Conservation (phyloP, 2,329 filamentous ascomycete species). For the Ophiostoma perfectum region DNA sequence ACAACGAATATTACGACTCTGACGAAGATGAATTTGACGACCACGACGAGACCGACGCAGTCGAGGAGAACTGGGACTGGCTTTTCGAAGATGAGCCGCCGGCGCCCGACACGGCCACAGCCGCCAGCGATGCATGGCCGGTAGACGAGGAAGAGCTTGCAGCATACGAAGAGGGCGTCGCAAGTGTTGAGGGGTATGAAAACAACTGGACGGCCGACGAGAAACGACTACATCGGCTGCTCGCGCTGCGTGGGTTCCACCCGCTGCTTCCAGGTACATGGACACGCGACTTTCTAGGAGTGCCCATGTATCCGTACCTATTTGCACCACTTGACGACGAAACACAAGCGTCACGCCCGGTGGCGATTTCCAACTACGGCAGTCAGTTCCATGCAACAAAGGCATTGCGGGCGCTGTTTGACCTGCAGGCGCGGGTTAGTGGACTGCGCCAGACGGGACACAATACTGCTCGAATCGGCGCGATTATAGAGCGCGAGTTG, state of each 20-base stretch:
- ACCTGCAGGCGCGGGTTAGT: slow-evolving; percentile 33
- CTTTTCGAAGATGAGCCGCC: slow-evolving; percentile 20
- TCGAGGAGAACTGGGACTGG: slow-evolving; percentile 24
- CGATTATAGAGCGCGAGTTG: slow-evolving; percentile 31
- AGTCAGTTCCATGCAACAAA: slow-evolving; percentile 33
- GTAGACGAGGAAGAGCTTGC: slow-evolving; percentile 24
- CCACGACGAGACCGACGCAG: slow-evolving; percentile 25
- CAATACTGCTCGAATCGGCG: slow-evolving; percentile 29
- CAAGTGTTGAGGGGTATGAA: slow-evolving; percentile 23
- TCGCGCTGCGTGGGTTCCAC: slow-evolving; percentile 35
- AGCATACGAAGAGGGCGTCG: slow-evolving; percentile 26
- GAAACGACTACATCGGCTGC: slow-evolving; percentile 33
- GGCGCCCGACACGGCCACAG: neutral
- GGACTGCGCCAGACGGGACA: slow-evolving; percentile 32
- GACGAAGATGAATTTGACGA: slow-evolving; percentile 16
- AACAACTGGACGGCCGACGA: slow-evolving; percentile 33
- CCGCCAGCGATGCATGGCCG: slow-evolving; percentile 25
- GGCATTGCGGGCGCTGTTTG: slow-evolving; percentile 34
- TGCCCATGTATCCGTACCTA: slow-evolving; percentile 33
- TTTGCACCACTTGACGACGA: slow-evolving; percentile 30
- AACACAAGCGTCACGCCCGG: slow-evolving; percentile 17
- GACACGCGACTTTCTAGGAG: slow-evolving; percentile 33
- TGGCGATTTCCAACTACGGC: slow-evolving; percentile 30
- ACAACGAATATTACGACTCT: slow-evolving; percentile 18
- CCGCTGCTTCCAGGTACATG: slow-evolving; percentile 35